Evolutionary conservation across 306 rosid genomes (phyloP).

Genomic region (Fragaria nilgerrensis): DNA sequence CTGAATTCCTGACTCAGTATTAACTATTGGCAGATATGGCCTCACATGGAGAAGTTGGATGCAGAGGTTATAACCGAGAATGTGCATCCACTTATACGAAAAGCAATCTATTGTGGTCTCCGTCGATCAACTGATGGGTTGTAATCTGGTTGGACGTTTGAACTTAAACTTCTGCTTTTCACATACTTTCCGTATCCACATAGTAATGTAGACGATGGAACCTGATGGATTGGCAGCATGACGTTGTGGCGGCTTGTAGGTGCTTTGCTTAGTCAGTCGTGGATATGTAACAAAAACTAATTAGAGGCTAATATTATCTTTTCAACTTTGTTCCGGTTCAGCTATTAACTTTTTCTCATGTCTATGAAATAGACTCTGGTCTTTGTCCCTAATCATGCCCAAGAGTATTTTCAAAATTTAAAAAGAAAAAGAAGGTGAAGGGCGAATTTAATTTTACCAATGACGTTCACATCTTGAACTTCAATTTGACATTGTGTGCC

Average conservation of each 20-base stretch:
- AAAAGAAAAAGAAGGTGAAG: no score
- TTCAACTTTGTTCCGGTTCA: background rate
- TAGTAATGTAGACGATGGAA: conserved; percentile 3
- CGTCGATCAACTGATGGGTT: conserved; percentile 45
- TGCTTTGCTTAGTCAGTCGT: background rate
- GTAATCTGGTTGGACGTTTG: conserved; percentile 22
- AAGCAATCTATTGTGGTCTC: conserved; percentile 68
- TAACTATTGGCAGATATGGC: conserved; percentile 76
- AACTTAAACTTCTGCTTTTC: background rate
- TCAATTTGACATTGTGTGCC: no score
- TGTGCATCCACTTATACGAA: conserved; percentile 61
- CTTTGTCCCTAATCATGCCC: background rate
- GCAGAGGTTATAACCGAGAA: conserved; percentile 63
- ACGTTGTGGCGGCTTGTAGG: background rate
- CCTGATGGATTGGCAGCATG: conserved; percentile 1
- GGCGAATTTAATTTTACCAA: no score
- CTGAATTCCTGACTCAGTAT: background rate
- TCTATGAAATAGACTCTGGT: background rate
- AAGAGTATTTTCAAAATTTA: background rate
- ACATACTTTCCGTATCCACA: background rate
- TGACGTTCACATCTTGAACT: background rate
- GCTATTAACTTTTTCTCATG: background rate
- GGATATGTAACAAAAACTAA: background rate
- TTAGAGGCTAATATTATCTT: background rate
- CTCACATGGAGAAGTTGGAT: conserved; percentile 76